Evolutionary conservation across 495 filamentous ascomycete species (phyloP).

Genomic region (Aspergillus mulundensis): DNA sequence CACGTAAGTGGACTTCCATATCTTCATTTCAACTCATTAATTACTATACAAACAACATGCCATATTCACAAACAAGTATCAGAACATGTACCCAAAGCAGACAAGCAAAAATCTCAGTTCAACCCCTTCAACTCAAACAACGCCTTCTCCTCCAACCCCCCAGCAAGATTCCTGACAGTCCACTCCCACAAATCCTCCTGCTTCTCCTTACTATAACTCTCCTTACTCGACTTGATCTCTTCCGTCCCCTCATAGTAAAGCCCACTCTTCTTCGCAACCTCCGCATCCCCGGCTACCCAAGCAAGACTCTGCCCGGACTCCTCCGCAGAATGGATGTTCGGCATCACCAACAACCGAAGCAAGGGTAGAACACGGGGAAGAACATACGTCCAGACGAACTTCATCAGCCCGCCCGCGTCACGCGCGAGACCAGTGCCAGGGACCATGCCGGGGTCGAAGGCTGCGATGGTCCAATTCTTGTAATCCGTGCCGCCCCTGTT

Average conservation of each 20-base stretch:
- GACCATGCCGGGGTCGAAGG: slow-evolving; percentile 3
- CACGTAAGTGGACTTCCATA: too few species aligned
- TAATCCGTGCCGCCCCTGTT: background rate
- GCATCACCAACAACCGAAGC: background rate
- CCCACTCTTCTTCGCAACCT: background rate
- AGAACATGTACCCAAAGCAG: too few species aligned
- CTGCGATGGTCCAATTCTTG: background rate
- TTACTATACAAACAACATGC: too few species aligned
- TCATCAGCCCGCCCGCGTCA: background rate
- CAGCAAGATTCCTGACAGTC: slow-evolving; percentile 1
- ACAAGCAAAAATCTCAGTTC: too few species aligned
- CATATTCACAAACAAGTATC: too few species aligned
- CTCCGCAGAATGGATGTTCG: slow-evolving; percentile 1
- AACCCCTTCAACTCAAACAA: background rate
- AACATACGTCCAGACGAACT: background rate
- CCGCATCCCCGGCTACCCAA: background rate
- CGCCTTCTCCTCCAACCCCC: background rate
- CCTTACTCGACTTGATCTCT: slow-evolving; percentile 5
- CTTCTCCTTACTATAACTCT: background rate
- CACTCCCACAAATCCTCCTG: slow-evolving; percentile 9
- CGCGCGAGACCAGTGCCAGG: slow-evolving; percentile 2
- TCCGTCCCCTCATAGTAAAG: slow-evolving; percentile 2
- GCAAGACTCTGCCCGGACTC: background rate
- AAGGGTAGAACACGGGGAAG: background rate
- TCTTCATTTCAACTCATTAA: too few species aligned